Percentiles rank a stretch among this genome's conserved stretches.
Conservation (phyloP, 192 early-diverging fungal species). For the Pecoramyces ruminantium region DNA sequence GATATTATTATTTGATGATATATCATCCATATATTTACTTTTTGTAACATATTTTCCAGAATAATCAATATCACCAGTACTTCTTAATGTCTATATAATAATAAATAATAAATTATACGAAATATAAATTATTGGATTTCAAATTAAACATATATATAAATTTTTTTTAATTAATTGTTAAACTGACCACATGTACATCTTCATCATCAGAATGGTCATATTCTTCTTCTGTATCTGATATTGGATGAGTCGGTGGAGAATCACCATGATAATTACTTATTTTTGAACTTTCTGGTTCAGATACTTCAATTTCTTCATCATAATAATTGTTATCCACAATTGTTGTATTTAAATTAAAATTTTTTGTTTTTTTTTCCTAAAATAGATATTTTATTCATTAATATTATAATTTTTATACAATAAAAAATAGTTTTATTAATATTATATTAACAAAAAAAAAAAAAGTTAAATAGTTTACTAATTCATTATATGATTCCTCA, state of each 20-base stretch:
- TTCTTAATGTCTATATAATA: neutral
- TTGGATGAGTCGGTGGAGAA: conserved; percentile 19
- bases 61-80: neutral
- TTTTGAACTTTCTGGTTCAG: neutral
- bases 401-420: no score
- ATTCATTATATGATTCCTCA: neutral
- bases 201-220: conserved; percentile 7
- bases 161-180: no score
- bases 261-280: conserved; percentile 9
- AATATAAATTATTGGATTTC: neutral
- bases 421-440: no score
- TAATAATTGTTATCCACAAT: neutral
- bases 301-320: neutral
- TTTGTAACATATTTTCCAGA: neutral
- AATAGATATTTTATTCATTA: neutral
- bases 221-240: conserved; percentile 24
- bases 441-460: no score
- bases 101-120: neutral
- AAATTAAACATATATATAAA: no score
- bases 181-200: conserved; percentile 8
- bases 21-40: neutral
- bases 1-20: neutral
- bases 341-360: neutral
- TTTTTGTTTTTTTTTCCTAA: neutral
- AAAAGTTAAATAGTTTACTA: neutral